Evolutionary conservation across 345 rosid species (phyloP).

Genomic region (Theobroma cacao): DNA sequence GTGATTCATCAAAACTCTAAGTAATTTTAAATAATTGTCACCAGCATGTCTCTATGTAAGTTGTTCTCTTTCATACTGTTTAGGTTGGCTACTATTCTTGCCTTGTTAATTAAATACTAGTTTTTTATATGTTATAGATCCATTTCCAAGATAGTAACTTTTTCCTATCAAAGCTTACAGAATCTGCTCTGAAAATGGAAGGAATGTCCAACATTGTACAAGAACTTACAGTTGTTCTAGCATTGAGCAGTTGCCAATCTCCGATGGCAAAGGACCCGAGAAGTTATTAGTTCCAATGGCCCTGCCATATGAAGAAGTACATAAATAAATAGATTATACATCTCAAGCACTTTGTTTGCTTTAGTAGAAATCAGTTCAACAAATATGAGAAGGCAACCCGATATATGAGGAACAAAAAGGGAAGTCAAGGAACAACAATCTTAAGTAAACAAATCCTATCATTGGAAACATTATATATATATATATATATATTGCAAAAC

Average conservation of each 20-base stretch:
- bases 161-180: neutral
- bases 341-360: neutral
- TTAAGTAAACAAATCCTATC: neutral
- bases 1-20: neutral
- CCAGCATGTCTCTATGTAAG: neutral
- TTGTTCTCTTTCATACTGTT: neutral
- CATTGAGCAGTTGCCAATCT: conserved; percentile 52
- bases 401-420: neutral
- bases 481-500: too few relatives aligned
- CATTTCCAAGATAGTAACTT: neutral
- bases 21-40: neutral
- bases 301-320: conserved; percentile 27
- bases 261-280: conserved; percentile 61
- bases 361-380: neutral
- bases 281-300: conserved; percentile 53
- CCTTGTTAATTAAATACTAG: neutral
- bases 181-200: neutral
- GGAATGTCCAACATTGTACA: neutral
- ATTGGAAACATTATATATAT: too few relatives aligned
- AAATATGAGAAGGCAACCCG: neutral
- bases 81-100: neutral
- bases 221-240: conserved; percentile 56
- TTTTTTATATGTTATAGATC: neutral
- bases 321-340: neutral
- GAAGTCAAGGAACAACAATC: neutral